A percentile compares a stretch with the other conserved stretches of the same genome.
phyloP scores from a whole-genome alignment of 176 grass and related monocot species.

The Hsuehochloa calcarea region DNA sequence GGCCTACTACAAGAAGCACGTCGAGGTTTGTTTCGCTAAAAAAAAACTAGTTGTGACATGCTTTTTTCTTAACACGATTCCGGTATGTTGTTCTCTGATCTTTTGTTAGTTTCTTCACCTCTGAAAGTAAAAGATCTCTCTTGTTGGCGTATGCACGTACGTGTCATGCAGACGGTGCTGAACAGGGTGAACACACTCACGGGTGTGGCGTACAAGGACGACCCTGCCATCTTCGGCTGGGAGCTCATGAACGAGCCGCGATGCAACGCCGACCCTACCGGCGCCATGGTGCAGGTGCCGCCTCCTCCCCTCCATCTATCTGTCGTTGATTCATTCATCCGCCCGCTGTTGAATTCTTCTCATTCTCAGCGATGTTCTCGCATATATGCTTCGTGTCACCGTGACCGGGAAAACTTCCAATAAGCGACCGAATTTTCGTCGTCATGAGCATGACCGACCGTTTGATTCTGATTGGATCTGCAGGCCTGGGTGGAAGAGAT shows the following conservation, averaged over 20 bases:
- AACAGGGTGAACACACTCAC: conserved; percentile 74
- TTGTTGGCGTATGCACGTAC: background rate
- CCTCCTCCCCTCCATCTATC: no score
- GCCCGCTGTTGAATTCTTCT: no score
- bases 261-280: conserved; percentile 54
- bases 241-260: conserved; percentile 92
- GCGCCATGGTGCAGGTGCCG: conserved; percentile 39
- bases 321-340: no score
- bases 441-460: background rate
- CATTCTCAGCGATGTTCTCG: background rate
- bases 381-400: background rate
- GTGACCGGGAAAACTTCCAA: no score
- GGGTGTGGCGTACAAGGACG: conserved; percentile 61
- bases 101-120: background rate
- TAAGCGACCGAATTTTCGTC: background rate
- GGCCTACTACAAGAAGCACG: conserved; percentile 69
- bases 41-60: no score
- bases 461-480: no score
- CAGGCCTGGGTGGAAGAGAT: conserved; percentile 87
- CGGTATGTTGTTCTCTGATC: background rate
- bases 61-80: no score
- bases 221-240: conserved; percentile 79
- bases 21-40: conserved; percentile 23
- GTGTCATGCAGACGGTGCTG: conserved; percentile 42
- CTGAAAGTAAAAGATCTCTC: background rate